A percentile compares a stretch with the other conserved stretches of the same genome.
These are phyloP conservation scores for Teunomyces tritomae DNA, from an alignment of 805 yeast genomes.

Conservation along the genomic window DNA sequence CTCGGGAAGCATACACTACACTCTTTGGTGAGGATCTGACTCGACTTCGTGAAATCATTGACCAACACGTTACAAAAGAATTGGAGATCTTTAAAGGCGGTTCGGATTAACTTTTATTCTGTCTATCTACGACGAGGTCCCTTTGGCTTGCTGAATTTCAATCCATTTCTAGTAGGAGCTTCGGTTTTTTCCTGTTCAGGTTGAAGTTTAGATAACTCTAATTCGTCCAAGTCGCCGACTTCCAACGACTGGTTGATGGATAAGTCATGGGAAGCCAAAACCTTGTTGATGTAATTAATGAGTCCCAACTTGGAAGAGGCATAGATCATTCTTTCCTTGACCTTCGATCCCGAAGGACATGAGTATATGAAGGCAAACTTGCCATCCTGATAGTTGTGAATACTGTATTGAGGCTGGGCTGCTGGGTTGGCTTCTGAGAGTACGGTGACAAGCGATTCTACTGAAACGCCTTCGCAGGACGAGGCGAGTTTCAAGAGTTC, in stretches of 20 bases:
- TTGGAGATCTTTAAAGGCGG: constrained; percentile 6
- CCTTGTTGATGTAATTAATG: constrained; percentile 45
- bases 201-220: constrained; percentile 52
- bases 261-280: constrained; percentile 25
- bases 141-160: constrained; percentile 57
- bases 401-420: constrained; percentile 55
- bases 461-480: constrained; percentile 16
- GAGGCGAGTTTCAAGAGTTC: constrained; percentile 41
- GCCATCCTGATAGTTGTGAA: constrained; percentile 43
- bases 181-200: constrained; percentile 8
- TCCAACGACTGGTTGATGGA: constrained; percentile 52
- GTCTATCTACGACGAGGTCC: constrained; percentile 59
- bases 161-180: constrained; percentile 12
- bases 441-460: constrained; percentile 18
- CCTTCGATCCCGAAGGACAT: constrained; percentile 88
- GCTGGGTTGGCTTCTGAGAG: constrained; percentile 21
- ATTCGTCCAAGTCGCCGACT: constrained; percentile 70
- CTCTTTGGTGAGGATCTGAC: constrained; percentile 17
- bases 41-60: constrained; percentile 21
- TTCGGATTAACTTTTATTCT: constrained; percentile 1
- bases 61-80: constrained; percentile 22
- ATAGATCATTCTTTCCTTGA: constrained; percentile 87
- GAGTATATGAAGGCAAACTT: constrained; percentile 66
- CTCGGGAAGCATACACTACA: constrained; percentile 1
- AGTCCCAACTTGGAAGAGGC: constrained; percentile 76